These are phyloP conservation scores for Ogataea wickerhamii DNA, from an alignment of 805 yeast genomes.

Conservation along the genomic window DNA sequence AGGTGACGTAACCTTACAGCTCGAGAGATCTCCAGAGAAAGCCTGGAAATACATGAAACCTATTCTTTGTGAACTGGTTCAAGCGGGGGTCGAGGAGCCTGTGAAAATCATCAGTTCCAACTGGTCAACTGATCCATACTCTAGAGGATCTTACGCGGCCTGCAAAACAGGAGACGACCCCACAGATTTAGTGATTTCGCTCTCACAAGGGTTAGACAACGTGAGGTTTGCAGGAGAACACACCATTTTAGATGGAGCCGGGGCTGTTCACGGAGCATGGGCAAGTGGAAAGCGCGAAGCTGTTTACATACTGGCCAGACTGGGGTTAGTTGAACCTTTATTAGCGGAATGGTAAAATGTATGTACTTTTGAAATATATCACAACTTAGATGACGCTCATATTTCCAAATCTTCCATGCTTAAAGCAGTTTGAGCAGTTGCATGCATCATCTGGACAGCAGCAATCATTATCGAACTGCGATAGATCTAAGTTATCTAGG, in stretches of 20 bases:
- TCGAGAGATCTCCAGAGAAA: constrained; percentile 46
- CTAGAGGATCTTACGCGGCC: constrained; percentile 81
- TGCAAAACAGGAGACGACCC: constrained; percentile 69
- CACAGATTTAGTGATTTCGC: constrained; percentile 54
- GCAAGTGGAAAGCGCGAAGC: constrained; percentile 49
- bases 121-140: constrained; percentile 80
- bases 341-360: neutral
- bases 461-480: constrained; percentile 28
- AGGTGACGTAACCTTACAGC: constrained; percentile 63
- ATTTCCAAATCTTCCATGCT: constrained; percentile 29
- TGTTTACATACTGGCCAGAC: constrained; percentile 16
- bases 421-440: constrained; percentile 30
- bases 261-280: constrained; percentile 92
- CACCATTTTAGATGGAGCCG: constrained; percentile 80
- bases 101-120: constrained; percentile 47
- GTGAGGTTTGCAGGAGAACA: constrained; percentile 91
- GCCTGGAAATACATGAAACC: constrained; percentile 63
- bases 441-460: constrained; percentile 32
- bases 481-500: constrained; percentile 18
- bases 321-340: constrained; percentile 19
- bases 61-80: constrained; percentile 31
- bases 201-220: constrained; percentile 53
- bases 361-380: neutral
- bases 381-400: constrained; percentile 5
- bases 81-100: constrained; percentile 29